A percentile compares a stretch with the other conserved stretches of the same genome.
phyloP scores from a whole-genome alignment of 164 flowering plant species.

The Berberis thunbergii region DNA sequence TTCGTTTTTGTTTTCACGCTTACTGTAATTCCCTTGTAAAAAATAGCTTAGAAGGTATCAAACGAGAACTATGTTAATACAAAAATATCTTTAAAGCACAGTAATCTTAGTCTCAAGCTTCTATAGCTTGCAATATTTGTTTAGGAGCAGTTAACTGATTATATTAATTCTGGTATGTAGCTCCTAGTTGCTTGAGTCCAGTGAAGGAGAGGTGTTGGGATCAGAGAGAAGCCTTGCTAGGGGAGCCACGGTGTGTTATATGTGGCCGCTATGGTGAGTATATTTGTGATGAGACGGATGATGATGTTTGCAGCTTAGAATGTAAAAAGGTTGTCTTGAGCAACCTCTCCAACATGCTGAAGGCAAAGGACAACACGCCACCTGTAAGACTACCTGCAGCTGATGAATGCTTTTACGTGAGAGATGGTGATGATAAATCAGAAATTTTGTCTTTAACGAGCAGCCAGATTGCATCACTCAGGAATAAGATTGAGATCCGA shows the following conservation, averaged over 20 bases:
- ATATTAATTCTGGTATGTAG: neutral
- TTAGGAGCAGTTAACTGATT: neutral
- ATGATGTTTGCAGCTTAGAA: slow-evolving; percentile 83
- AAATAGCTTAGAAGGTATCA: no score
- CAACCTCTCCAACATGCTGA: slow-evolving; percentile 28
- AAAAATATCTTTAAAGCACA: no score
- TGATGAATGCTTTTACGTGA: slow-evolving; percentile 83
- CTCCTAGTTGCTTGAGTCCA: neutral
- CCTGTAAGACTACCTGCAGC: slow-evolving; percentile 35
- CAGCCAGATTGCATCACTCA: slow-evolving; percentile 38
- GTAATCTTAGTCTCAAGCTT: no score
- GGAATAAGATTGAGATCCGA: slow-evolving; percentile 49
- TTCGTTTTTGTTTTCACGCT: no score
- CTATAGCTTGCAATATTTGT: no score
- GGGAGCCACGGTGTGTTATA: slow-evolving; percentile 73
- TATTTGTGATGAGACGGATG: slow-evolving; percentile 88
- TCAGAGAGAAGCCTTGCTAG: slow-evolving; percentile 79
- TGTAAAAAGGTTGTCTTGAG: slow-evolving; percentile 49
- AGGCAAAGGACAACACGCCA: slow-evolving; percentile 15
- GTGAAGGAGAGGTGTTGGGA: slow-evolving; percentile 60
- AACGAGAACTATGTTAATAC: no score
- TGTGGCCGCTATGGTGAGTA: slow-evolving; percentile 99
- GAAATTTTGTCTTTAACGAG: slow-evolving; percentile 10
- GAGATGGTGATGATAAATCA: slow-evolving; percentile 26
- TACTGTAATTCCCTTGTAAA: no score